phyloP scores from a whole-genome alignment of 2,329 filamentous ascomycete genomes.

The Esteya vermicola region DNA sequence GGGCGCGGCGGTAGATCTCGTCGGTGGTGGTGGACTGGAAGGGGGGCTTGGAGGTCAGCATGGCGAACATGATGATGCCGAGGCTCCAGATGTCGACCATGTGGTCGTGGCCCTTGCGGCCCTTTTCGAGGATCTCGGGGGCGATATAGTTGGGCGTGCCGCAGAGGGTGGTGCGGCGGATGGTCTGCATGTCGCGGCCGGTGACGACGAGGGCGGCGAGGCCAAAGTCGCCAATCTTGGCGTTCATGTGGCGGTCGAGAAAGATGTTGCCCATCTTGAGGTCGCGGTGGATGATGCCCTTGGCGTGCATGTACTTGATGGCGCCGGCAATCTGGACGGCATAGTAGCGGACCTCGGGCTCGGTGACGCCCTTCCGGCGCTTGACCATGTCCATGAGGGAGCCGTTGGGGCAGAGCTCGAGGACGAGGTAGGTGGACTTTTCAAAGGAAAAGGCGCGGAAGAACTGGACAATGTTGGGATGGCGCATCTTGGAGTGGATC shows the following conservation, averaged over 20 bases:
- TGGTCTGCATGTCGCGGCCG: conserved; percentile 74
- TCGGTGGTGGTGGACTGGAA: conserved; percentile 88
- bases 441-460: conserved; percentile 85
- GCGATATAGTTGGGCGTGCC: conserved; percentile 98
- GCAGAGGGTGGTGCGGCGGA: conserved; percentile 81
- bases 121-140: conserved; percentile 88
- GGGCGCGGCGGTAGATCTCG: conserved; percentile 64
- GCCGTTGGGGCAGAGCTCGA: conserved; percentile 90
- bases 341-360: conserved; percentile 88
- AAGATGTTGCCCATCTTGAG: conserved; percentile 98
- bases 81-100: conserved; percentile 98
- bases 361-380: conserved; percentile 74
- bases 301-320: conserved; percentile 93
- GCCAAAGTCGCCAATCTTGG: conserved; percentile 96
- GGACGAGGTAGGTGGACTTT: conserved; percentile 79
- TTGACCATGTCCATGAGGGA: conserved; percentile 98
- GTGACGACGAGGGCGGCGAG: conserved; percentile 84
- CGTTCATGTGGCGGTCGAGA: conserved; percentile 85
- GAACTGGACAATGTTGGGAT: conserved; percentile 92
- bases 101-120: conserved; percentile 87
- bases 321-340: conserved; percentile 90
- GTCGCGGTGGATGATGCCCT: conserved; percentile 92
- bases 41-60: conserved; percentile 90
- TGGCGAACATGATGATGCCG: conserved; percentile 96
- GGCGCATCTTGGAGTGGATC: conserved; percentile 95